Evolutionary conservation across 176 grass and related monocot genomes (phyloP), one percentile per base, ranked within the genome.

Genomic region (Stipa capillata): DNA sequence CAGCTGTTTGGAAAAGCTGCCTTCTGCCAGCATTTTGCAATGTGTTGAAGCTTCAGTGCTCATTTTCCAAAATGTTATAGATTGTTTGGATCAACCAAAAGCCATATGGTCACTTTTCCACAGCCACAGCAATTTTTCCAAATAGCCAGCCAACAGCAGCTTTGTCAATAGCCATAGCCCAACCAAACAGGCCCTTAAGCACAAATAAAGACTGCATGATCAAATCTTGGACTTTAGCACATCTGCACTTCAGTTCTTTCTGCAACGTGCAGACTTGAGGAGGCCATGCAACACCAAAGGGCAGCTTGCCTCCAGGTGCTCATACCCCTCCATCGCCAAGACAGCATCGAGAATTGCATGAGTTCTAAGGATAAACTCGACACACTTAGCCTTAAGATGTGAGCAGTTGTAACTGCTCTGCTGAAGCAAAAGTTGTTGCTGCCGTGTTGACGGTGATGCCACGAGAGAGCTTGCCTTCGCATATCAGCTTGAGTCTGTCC

Each of bases 401-500:
- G 36, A 66, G 50, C 84, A 87, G 23, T 70, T 63, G 79, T 90
- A 84, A n/a, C 6, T 74, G 78, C 48, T 83, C 66, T 7, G 79
- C 88, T 40, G 87, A 69, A 15, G 88, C 79, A 24, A 90, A 32
- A 14, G 76, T 82, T 1, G 78, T 79, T 17, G 80, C 73, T 50
- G 83, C 70, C 3, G 80, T 90, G 32, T 77, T 56, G 3, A 83
- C 60, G 4, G 44, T 69, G 41, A 90, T 61, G 67, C 78, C 44
- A 37, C 48, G 14, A 32, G 28, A 45, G 14, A 90, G 65, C 80
- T 76, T 80, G 6, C 44, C 41, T 47, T 61, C 69, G 41, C 84
- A 86, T 4, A 90, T 81, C 25, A 80, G 21, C 69, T 80, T 90
- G 9, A 90, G 77, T 54, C 52, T 84, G 12, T 91, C 76, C 12